A percentile compares a stretch with the other conserved stretches of the same genome.
phyloP scores from a whole-genome alignment of 2,329 filamentous ascomycete species.

The Hypoxylon sp. region DNA sequence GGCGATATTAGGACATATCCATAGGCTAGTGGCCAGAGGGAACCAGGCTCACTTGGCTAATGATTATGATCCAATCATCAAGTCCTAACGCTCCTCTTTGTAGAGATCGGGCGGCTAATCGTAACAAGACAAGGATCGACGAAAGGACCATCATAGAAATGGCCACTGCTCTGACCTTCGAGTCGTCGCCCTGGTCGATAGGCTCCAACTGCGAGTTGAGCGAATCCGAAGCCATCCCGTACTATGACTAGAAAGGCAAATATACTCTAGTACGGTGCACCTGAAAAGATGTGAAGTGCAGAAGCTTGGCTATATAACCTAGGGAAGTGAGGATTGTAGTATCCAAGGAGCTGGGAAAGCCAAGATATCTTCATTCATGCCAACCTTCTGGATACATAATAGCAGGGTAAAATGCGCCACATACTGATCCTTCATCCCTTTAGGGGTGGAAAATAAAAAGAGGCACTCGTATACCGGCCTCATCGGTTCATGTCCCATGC shows the following conservation, averaged over 20 bases:
- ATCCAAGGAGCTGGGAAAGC: not conserved
- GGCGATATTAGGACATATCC: not conserved
- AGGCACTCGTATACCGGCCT: not conserved
- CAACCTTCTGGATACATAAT: not conserved
- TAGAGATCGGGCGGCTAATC: not conserved
- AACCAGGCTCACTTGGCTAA: not conserved
- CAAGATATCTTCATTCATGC: conserved; percentile 1
- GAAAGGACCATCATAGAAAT: not conserved
- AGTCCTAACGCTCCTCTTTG: conserved; percentile 1
- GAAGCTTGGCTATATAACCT: not conserved
- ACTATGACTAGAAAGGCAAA: not conserved
- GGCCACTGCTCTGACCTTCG: not conserved
- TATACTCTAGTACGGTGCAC: not conserved
- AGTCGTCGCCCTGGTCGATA: not conserved
- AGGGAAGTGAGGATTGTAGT: not conserved
- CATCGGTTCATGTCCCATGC: not conserved
- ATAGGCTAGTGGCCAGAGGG: not conserved
- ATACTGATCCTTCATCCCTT: not conserved
- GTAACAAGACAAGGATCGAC: not conserved
- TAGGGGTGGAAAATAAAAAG: not conserved
- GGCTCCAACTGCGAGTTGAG: not conserved
- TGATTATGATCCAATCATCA: not conserved
- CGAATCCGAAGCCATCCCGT: not conserved
- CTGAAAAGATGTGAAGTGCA: not conserved
- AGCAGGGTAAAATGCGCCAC: not conserved